Evolutionary conservation across 1,284 basidiomycete genomes (phyloP), one percentile per base, ranked within the genome.

Genomic region (Rhodotorula mucilaginosa): DNA sequence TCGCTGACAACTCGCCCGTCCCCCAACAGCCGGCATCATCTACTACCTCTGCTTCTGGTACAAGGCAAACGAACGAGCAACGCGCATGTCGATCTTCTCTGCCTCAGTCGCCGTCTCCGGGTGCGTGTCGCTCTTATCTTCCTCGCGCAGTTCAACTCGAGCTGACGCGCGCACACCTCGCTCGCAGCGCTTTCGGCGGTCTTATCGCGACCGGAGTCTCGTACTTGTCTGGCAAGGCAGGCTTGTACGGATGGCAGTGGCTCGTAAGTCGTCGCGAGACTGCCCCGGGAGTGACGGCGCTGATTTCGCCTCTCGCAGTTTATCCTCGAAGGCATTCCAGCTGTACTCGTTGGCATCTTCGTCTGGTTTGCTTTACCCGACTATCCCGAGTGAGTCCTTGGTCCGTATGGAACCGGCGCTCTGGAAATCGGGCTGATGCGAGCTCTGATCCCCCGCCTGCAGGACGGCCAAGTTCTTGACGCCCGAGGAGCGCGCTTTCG

Each of bases 251-350:
- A 2, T 83, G 82, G 82, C 78, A 82, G 31, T 82, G 80, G 79
- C 78, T 83, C 26, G 69, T 70, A 15, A 51, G 65, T 48, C 12
- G 29, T 47, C 29, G n/a, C 31, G 15, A 21, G 6, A 44, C 13
- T 44, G 10, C 12, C 39, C 12, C 39, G 39, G 39, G 13, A 34
- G 16, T 10, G 16, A 1, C 34, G 16, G 15, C 19, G 5, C 57
- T 49, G 56, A 57, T 15, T 29, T 6, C 15, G 26, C 16, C 39
- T 8, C n/a, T 49, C 29, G 46, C 74, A 77, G 34, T 86, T 86
- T 80, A 80, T 85, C 68, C 79, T 86, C 57, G 85, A 86, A 72
- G 85, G 85, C 64, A 80, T 82, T 29, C 82, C 84, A 0, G 83
- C 84, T 1, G 80, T 83, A 67, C 62, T 82, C 23, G 79, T 81